Base-by-base conservation (phyloP, 2,329 filamentous ascomycete species). In the Penicillium sp. region DNA sequence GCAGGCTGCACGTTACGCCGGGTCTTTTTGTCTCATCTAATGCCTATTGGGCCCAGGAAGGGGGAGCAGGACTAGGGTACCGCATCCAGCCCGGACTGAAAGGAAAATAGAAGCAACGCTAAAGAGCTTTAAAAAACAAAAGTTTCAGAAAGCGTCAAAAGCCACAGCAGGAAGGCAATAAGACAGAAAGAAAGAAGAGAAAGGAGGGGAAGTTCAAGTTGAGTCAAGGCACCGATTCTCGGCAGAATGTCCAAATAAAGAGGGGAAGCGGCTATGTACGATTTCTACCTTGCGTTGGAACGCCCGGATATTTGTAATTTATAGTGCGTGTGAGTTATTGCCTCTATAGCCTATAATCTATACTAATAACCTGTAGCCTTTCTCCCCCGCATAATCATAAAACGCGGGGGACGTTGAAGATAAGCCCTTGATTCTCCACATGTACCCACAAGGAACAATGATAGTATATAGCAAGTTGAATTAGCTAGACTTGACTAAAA, bases 1-100 rank as follows among this genome's bases (percentile, higher is more conserved):
- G 55, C 31, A 42, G 26, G 39, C 37, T 47, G 26, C 18, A 43
- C 29, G 37, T 34, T 18, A 8, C 34, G 20, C 42, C 38, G 39
- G 37, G 38, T 22, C 31, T 35, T 11, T 26, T 35, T 35, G 45
- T 53, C 49, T 49, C 59, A 61, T 57, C 37, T 43, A 35, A 42
- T 31, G 26, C n/a, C 9, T 50, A 55, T 46, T 46, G 38, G 46
- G 26, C 32, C 24, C 22, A 26, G 32, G 31, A 45, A 45, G 35
- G 46, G 35, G 20, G 10, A 32, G 34, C 43, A 34, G 20, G 29
- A 32, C 48, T 10, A 35, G 26, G 31, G 55, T 54, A 42, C 50
- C 34, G 22, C 50, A 50, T 54, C 49, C 55, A 49, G 55, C 14
- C 39, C 39, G 26, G 45, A 45, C 39, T 22, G 44, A 32, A 35